A percentile compares a stretch with the other conserved stretches of the same genome.
phyloP scores from a whole-genome alignment of 768 basidiomycete genomes.

The Kwoniella heveanensis region DNA sequence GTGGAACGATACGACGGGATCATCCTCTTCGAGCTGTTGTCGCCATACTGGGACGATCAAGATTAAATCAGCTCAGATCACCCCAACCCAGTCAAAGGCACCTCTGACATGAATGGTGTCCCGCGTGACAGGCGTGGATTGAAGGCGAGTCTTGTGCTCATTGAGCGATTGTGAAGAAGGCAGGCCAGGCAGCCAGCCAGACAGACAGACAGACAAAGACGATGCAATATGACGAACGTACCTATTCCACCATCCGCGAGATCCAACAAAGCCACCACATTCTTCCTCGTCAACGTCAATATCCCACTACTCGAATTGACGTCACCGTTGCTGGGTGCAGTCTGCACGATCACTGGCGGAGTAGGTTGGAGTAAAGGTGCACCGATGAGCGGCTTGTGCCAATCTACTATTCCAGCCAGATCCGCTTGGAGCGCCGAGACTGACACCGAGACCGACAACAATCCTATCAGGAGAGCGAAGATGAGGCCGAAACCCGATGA shows the following conservation, averaged over 20 bases:
- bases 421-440: conserved; percentile 42
- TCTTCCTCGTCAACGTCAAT: conserved; percentile 59
- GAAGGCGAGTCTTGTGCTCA: too few species aligned
- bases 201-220: too few species aligned
- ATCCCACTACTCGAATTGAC: conserved; percentile 24
- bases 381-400: conserved; percentile 78
- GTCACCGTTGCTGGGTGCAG: neutral
- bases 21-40: conserved; percentile 70
- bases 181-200: too few species aligned
- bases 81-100: too few species aligned
- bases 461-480: neutral
- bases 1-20: conserved; percentile 69
- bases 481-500: neutral
- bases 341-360: conserved; percentile 58
- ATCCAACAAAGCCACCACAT: conserved; percentile 75
- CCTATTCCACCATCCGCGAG: conserved; percentile 71
- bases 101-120: too few species aligned
- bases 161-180: too few species aligned
- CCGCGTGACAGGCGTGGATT: too few species aligned
- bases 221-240: conserved; percentile 59
- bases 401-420: conserved; percentile 66
- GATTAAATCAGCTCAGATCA: conserved; percentile 3
- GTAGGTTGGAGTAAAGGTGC: conserved; percentile 66
- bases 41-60: conserved; percentile 72
- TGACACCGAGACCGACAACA: neutral